Evolutionary conservation across 164 flowering plant species (phyloP), one percentile per base, ranked within the genome.

Genomic region (Buxus sempervirens): DNA sequence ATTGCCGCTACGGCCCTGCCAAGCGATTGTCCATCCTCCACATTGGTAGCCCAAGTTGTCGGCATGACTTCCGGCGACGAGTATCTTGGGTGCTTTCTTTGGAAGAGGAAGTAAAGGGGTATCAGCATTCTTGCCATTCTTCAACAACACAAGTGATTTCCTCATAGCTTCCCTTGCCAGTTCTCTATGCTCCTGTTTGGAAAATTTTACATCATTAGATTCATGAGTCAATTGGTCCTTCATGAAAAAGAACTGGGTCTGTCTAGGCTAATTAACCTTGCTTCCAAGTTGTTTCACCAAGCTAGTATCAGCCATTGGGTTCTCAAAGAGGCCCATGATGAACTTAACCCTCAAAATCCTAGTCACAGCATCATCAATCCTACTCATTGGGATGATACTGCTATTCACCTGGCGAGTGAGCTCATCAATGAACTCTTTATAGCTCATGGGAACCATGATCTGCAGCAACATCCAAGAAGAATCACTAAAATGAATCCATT

Each of bases 141-240:
- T 84, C 61, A 82, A 51, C 25, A 84, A 78, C 54, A 84, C 87
- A 56, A 84, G 84, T 5, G 85, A 79, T 74, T 79, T 85, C 70
- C 89, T 82, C 42, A 85, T 87, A 8, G 89, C 89, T 79, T 83
- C 87, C 66, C 86, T 82, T 24, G 89, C 89, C 66, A 85, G 54
- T 28, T 79, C 81, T 65, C 87, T 79, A 66, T 85, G 86, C 21
- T 72, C 81, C 86, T 82, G 78, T 41, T 0, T 41, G 45, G 45
- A 41, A 41, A 41, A 41, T 41, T 41, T 41, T 12, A 5, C 16
- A 27, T 51, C 13, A 18, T n/a, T 27, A 4, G 12, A 41, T 41
- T 12, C 45, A 41, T 41, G 45, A 41, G n/a, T 41, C 45, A 5
- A 41, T 12, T 41, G 45, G 45, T 41, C n/a, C n/a, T n/a, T n/a